Evolutionary conservation across 805 yeast species (phyloP).

Genomic region (Saccharomyces cerevisiae): DNA sequence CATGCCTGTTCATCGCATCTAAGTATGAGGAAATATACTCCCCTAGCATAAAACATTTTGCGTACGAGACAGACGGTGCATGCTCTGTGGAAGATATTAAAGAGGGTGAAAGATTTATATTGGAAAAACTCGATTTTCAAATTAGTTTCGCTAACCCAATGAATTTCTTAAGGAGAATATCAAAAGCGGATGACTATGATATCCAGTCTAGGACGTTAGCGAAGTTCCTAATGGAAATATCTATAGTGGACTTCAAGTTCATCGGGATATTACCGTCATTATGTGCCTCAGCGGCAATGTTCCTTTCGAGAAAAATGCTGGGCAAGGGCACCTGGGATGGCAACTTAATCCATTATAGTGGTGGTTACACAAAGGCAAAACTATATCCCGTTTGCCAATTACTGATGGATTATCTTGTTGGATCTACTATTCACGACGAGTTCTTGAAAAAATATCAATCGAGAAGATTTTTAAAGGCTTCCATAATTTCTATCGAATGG

Average conservation of each 20-base stretch:
- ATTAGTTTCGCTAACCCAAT: constrained; percentile 81
- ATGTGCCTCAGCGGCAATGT: constrained; percentile 83
- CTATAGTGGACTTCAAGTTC: constrained; percentile 65
- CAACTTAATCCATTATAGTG: constrained; percentile 78
- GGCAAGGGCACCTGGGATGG: constrained; percentile 67
- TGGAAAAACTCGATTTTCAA: constrained; percentile 64
- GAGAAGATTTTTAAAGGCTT: constrained; percentile 73
- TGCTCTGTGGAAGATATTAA: constrained; percentile 70
- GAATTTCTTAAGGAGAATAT: constrained; percentile 80
- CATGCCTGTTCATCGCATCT: constrained; percentile 77
- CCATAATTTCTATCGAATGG: constrained; percentile 71
- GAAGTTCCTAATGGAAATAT: constrained; percentile 71
- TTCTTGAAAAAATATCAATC: constrained; percentile 86
- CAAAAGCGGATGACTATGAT: constrained; percentile 88
- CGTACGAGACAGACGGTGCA: constrained; percentile 74
- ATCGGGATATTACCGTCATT: constrained; percentile 68
- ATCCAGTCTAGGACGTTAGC: constrained; percentile 81
- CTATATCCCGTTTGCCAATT: constrained; percentile 59
- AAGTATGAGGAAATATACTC: constrained; percentile 86
- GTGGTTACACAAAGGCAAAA: constrained; percentile 69
- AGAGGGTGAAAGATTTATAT: constrained; percentile 69
- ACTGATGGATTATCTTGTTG: constrained; percentile 62
- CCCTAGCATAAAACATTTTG: constrained; percentile 77
- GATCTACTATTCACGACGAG: constrained; percentile 79
- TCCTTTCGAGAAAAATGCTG: constrained; percentile 63